A percentile compares a stretch with the other conserved stretches of the same genome.
Conservation (phyloP, 176 grass and related monocot species). For the Areca catechu region DNA sequence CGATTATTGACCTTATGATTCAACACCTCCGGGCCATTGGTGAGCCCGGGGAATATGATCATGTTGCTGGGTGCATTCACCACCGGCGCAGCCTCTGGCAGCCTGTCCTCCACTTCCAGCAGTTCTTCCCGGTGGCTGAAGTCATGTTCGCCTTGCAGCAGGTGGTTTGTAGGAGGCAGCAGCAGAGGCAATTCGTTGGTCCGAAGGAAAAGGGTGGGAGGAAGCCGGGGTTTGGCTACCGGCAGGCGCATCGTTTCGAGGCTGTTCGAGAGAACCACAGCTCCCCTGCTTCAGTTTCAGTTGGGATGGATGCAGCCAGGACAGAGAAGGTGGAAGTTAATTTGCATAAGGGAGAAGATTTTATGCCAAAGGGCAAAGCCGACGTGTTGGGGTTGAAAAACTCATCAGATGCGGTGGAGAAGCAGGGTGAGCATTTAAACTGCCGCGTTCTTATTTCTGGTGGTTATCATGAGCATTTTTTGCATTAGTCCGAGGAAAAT, state of each 20-base stretch:
- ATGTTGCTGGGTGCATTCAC: conserved; percentile 42
- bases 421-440: neutral
- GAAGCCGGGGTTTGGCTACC: conserved; percentile 19
- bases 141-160: conserved; percentile 65
- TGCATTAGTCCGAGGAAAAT: too few relatives aligned
- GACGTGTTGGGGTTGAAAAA: neutral
- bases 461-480: too few relatives aligned
- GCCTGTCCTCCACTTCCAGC: conserved; percentile 82
- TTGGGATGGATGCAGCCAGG: neutral
- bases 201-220: conserved; percentile 20
- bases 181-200: conserved; percentile 8
- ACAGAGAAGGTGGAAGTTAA: conserved; percentile 5
- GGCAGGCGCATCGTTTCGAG: conserved; percentile 13
- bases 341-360: neutral
- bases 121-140: conserved; percentile 74
- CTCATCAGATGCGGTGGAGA: neutral
- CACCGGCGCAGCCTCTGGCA: conserved; percentile 78
- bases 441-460: too few relatives aligned
- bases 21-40: conserved; percentile 50
- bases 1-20: conserved; percentile 74
- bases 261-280: conserved; percentile 4
- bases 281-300: conserved; percentile 1
- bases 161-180: conserved; percentile 37
- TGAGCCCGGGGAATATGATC: conserved; percentile 65
- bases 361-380: neutral